Conservation (phyloP, 306 rosid genomes). For the Ormosia semicastrata region DNA sequence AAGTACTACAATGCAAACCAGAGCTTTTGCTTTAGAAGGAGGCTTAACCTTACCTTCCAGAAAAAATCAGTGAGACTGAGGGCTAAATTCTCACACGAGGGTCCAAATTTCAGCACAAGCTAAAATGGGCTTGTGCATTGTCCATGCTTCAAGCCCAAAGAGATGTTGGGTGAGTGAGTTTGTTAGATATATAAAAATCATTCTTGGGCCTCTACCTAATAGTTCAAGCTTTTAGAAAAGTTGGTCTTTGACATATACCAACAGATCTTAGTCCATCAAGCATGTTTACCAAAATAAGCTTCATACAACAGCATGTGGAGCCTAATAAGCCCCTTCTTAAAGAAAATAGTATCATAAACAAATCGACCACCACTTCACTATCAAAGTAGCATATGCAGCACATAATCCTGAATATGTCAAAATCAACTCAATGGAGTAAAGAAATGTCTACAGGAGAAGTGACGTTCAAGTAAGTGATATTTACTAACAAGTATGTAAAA, state of each 20-base stretch:
- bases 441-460: neutral
- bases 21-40: neutral
- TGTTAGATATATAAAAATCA: neutral
- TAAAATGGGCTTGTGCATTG: neutral
- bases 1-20: neutral
- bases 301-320: neutral
- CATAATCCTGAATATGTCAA: neutral
- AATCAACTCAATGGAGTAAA: neutral
- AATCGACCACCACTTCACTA: slow-evolving; percentile 4
- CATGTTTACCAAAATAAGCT: slow-evolving; percentile 7
- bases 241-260: slow-evolving; percentile 11
- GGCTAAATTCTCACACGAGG: neutral
- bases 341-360: neutral
- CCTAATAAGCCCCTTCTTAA: neutral
- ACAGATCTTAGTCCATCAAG: neutral
- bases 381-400: slow-evolving; percentile 19
- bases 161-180: neutral
- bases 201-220: neutral
- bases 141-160: neutral
- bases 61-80: neutral
- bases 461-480: neutral
- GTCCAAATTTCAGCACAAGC: neutral
- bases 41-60: neutral
- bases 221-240: neutral
- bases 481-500: neutral